phyloP scores from a whole-genome alignment of 1,284 basidiomycete species.

The Ustilago xerochloae region DNA sequence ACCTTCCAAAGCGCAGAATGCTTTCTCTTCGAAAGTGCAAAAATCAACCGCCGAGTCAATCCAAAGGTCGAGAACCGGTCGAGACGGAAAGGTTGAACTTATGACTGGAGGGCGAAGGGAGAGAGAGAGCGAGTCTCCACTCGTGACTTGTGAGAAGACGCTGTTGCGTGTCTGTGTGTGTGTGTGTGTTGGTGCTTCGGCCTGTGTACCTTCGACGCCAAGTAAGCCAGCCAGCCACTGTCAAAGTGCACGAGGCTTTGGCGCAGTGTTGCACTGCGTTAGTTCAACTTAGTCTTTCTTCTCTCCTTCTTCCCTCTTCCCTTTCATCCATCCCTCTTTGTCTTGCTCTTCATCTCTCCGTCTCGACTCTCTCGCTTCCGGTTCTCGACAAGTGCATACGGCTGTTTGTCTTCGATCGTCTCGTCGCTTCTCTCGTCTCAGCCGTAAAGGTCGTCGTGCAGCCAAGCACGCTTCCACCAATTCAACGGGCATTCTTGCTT shows the following conservation, averaged over 20 bases:
- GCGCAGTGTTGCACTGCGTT: slow-evolving; percentile 2
- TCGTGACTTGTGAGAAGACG: slow-evolving; percentile 1
- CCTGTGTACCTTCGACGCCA: slow-evolving; percentile 6
- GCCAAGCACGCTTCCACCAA: slow-evolving; percentile 13
- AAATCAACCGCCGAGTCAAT: no score
- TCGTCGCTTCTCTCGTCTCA: slow-evolving; percentile 7
- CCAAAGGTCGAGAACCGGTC: no score
- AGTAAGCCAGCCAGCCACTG: not conserved
- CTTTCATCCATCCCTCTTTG: slow-evolving; percentile 15
- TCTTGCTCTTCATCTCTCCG: slow-evolving; percentile 8
- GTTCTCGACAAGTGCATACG: slow-evolving; percentile 39
- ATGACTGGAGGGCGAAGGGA: not conserved
- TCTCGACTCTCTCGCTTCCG: slow-evolving; percentile 12
- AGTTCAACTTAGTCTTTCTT: not conserved
- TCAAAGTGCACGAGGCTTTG: not conserved
- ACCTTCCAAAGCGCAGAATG: not conserved
- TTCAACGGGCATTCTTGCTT: not conserved
- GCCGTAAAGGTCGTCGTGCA: slow-evolving; percentile 24
- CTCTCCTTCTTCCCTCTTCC: not conserved
- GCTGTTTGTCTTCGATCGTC: slow-evolving; percentile 14
- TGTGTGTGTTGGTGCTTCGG: not conserved
- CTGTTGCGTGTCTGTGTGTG: not conserved
- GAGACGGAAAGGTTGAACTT: not conserved
- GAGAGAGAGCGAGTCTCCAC: not conserved
- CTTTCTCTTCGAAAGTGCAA: no score